These are phyloP conservation scores for Striga asiatica DNA, from an alignment of 257 asterid species.

Conservation along the genomic window DNA sequence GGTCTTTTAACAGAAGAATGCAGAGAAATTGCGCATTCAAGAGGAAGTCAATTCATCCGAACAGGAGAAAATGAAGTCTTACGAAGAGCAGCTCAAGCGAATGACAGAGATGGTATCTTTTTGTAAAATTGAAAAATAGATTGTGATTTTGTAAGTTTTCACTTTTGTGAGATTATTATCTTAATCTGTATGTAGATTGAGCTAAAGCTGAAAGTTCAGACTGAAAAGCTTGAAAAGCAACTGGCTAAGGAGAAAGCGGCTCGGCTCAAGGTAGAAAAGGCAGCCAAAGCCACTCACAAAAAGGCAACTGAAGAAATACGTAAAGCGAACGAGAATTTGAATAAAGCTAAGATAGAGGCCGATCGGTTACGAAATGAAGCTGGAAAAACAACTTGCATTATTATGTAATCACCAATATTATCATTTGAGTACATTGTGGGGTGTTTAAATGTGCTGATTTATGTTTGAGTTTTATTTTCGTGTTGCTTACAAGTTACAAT, in stretches of 20 bases:
- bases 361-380: too few relatives aligned
- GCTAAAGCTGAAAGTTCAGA: background rate
- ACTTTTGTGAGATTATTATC: background rate
- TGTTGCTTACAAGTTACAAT: too few relatives aligned
- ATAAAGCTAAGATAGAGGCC: too few relatives aligned
- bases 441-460: too few relatives aligned
- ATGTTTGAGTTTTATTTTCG: too few relatives aligned
- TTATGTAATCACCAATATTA: too few relatives aligned
- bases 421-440: too few relatives aligned
- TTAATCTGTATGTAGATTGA: background rate
- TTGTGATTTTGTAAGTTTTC: background rate
- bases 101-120: background rate
- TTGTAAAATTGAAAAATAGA: too few relatives aligned
- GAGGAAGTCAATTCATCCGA: too few relatives aligned
- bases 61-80: too few relatives aligned
- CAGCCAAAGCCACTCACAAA: background rate
- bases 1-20: background rate
- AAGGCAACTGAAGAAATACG: background rate
- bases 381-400: too few relatives aligned
- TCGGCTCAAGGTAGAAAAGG: background rate
- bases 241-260: background rate
- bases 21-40: background rate
- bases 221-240: background rate
- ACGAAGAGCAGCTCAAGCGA: background rate
- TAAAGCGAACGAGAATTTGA: too few relatives aligned